Evolutionary conservation across 2,329 filamentous ascomycete genomes (phyloP).

Genomic region (Fusarium protoensiforme): DNA sequence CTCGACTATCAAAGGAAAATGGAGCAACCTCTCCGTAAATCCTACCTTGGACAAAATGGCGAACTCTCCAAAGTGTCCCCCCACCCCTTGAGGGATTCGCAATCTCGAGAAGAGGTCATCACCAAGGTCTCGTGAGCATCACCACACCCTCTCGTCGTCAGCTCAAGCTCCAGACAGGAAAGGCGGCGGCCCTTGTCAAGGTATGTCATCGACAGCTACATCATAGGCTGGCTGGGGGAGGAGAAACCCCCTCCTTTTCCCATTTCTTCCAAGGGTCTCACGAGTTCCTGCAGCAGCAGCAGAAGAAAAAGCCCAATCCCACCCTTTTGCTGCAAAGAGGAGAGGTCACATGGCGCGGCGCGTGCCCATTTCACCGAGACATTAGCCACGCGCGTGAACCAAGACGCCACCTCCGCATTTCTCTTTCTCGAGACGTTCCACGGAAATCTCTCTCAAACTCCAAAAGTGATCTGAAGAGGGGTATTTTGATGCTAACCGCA

Average conservation of each 20-base stretch:
- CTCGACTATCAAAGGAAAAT: not conserved
- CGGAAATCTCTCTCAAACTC: not conserved
- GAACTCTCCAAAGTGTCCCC: not conserved
- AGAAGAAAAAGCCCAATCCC: constrained; percentile 7
- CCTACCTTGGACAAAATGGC: constrained; percentile 19
- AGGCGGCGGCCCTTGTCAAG: constrained; percentile 25
- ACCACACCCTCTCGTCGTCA: constrained; percentile 23
- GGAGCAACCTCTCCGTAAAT: constrained; percentile 15
- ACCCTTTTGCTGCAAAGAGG: constrained; percentile 10
- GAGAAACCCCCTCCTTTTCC: not conserved
- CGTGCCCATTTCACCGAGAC: constrained; percentile 15
- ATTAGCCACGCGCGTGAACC: constrained; percentile 14
- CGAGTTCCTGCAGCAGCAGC: constrained; percentile 33
- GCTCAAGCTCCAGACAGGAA: not conserved
- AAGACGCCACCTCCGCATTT: constrained; percentile 36
- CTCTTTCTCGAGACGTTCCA: not conserved
- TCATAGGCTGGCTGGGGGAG: not conserved
- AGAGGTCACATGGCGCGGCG: constrained; percentile 32
- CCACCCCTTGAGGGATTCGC: constrained; percentile 11
- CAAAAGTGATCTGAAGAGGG: not conserved
- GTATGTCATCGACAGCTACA: constrained; percentile 21
- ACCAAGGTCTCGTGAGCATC: constrained; percentile 32
- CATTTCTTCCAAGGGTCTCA: constrained; percentile 22
- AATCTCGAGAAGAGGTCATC: constrained; percentile 22
- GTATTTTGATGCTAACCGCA: not conserved